Conservation (phyloP, 2,329 filamentous ascomycete genomes). For the Aspergillus sp. region DNA sequence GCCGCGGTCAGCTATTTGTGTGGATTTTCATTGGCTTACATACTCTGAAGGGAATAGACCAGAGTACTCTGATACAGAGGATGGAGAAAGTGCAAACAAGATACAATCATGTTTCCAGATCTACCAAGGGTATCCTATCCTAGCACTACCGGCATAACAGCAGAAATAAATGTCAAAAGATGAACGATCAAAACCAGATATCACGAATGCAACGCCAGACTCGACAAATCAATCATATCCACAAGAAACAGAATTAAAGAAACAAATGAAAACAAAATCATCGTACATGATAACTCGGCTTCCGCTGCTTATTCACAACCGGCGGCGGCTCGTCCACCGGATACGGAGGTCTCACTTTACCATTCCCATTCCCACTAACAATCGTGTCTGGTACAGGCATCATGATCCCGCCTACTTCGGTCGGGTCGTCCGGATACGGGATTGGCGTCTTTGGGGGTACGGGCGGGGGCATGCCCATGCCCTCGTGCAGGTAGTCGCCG, state of each 20-base stretch:
- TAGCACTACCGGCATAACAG: too few species aligned
- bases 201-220: too few species aligned
- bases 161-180: too few species aligned
- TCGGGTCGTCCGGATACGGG: slow-evolving; percentile 41
- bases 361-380: slow-evolving; percentile 14
- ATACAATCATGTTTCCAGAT: too few species aligned
- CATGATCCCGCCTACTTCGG: slow-evolving; percentile 22
- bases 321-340: slow-evolving; percentile 77
- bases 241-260: slow-evolving; percentile 1
- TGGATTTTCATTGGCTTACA: neutral
- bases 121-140: too few species aligned
- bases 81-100: too few species aligned
- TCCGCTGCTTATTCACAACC: slow-evolving; percentile 74
- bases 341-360: slow-evolving; percentile 57
- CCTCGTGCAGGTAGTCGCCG: slow-evolving; percentile 20
- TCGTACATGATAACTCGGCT: slow-evolving; percentile 63
- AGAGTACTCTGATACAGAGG: too few species aligned
- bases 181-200: too few species aligned
- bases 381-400: slow-evolving; percentile 33
- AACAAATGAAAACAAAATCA: slow-evolving; percentile 20
- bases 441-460: slow-evolving; percentile 72
- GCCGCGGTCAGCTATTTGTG: neutral
- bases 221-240: too few species aligned
- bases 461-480: slow-evolving; percentile 51
- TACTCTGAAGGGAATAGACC: too few species aligned